Percentiles rank a stretch among this genome's conserved stretches.
Evolutionary conservation across 2,329 filamentous ascomycete species (phyloP).

Genomic region (Paecilomyces formosus): DNA sequence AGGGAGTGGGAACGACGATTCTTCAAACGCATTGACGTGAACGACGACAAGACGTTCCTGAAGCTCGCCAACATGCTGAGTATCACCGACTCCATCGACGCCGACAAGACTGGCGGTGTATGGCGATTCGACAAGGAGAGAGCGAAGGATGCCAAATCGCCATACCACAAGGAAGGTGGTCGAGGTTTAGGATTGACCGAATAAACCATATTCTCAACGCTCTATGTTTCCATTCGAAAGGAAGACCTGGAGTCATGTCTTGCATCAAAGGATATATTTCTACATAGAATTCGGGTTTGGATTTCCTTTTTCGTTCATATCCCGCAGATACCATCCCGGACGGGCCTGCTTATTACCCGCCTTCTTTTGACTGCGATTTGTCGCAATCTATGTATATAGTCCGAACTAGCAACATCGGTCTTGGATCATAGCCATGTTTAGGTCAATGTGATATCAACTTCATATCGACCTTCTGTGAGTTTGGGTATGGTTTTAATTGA

Average conservation of each 20-base stretch:
- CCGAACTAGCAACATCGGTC: not conserved
- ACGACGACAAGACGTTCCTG: constrained; percentile 32
- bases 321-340: not conserved
- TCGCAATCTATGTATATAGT: not conserved
- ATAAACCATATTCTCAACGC: not conserved
- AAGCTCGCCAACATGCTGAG: constrained; percentile 36
- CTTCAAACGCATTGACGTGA: constrained; percentile 50
- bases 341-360: not conserved
- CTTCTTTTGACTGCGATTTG: not conserved
- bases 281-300: not conserved
- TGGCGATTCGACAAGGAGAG: constrained; percentile 60
- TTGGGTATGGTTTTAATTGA: too few relatives aligned
- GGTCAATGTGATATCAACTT: constrained; percentile 1
- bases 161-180: constrained; percentile 34
- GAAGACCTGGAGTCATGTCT: not conserved
- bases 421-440: not conserved
- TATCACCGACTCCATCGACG: constrained; percentile 42
- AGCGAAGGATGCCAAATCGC: constrained; percentile 35
- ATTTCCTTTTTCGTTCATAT: not conserved
- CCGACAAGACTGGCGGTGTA: constrained; percentile 60
- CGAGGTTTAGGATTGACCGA: constrained; percentile 30
- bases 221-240: not conserved
- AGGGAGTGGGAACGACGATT: constrained; percentile 76
- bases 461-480: not conserved
- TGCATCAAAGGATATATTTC: not conserved